Evolutionary conservation across 2,329 filamentous ascomycete genomes (phyloP), one percentile per base, ranked within the genome.

Genomic region (Moelleriella libera): DNA sequence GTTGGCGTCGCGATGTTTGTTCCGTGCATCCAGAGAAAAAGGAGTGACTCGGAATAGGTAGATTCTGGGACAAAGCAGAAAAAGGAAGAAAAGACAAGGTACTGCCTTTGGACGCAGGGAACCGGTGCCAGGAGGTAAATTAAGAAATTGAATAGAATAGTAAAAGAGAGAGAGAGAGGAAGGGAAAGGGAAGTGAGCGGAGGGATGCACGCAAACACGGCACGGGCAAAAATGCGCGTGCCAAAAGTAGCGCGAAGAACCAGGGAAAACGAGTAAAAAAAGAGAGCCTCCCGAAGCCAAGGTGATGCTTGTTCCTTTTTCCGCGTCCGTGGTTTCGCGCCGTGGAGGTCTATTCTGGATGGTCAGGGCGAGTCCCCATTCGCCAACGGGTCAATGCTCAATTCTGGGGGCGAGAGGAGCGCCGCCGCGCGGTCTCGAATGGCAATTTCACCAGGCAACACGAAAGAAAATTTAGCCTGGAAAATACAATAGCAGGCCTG

Each of bases 271-370:
- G 21, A 21, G 21, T 21, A 21, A 21, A 21, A 21, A 42, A 14
- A 14, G 8, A 12, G 8, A 39, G 34, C 34, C 34, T 43, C 37
- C n/a, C 7, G 30, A 44, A 41, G 29, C 34, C 7, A 30, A 49
- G 32, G 34, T 14, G 41, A 43, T 29, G 40, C 34, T 44, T 46
- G 9, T 49, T 49, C 30, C 41, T 49, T 49, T 49, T 46, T 31
- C 34, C 34, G 5, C 8, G 8, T 37, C 34, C 34, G 34, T 37
- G 2, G 34, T 37, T 37, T 37, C 12, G 34, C 34, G 34, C 8
- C 34, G 34, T 12, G 34, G 34, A 12, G 12, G 8, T 8, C 34
- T 37, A 8, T 9, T 12, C 12, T 37, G 34, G 34, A 8, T 37
- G 34, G 34, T 37, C 3, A 37, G 34, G 14, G 40, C 11, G 40